Evolutionary conservation across 2,329 filamentous ascomycete species (phyloP).

Genomic region (Grosmannia clavigera): DNA sequence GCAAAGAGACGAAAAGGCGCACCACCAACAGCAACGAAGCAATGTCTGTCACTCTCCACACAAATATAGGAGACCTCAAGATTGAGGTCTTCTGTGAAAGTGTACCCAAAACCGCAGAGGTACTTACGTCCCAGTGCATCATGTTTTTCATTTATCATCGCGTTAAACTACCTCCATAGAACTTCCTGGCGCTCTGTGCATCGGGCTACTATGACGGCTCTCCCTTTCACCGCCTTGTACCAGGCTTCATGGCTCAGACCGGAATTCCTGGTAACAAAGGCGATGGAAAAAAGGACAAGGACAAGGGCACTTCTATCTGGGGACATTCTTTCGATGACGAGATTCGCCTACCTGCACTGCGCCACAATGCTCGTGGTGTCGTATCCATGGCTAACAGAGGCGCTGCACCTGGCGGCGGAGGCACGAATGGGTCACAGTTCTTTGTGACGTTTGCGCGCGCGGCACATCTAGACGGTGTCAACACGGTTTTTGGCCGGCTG

Average conservation of each 20-base stretch:
- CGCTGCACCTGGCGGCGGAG: constrained; percentile 7
- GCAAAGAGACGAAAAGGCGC: background rate
- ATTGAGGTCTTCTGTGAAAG: constrained; percentile 93
- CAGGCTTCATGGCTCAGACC: constrained; percentile 69
- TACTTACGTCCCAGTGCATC: constrained; percentile 21
- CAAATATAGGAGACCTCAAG: constrained; percentile 80
- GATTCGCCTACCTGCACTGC: constrained; percentile 52
- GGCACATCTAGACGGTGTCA: constrained; percentile 70
- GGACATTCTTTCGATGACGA: constrained; percentile 66
- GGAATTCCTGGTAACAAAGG: constrained; percentile 41
- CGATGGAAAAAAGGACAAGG: constrained; percentile 32
- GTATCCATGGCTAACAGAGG: constrained; percentile 73
- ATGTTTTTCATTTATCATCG: background rate
- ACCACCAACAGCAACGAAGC: background rate
- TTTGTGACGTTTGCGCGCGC: constrained; percentile 69
- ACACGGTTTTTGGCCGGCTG: constrained; percentile 72
- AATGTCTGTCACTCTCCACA: constrained; percentile 70
- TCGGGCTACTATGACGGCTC: constrained; percentile 64
- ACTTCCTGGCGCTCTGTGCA: constrained; percentile 78
- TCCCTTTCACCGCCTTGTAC: constrained; percentile 69
- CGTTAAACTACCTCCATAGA: constrained; percentile 31
- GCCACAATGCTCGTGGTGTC: constrained; percentile 56
- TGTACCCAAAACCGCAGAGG: constrained; percentile 83
- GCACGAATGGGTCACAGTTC: constrained; percentile 69
- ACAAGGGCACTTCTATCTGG: constrained; percentile 57